phyloP scores from a whole-genome alignment of 73 alveolate genomes.

The Urostyla sp. region DNA sequence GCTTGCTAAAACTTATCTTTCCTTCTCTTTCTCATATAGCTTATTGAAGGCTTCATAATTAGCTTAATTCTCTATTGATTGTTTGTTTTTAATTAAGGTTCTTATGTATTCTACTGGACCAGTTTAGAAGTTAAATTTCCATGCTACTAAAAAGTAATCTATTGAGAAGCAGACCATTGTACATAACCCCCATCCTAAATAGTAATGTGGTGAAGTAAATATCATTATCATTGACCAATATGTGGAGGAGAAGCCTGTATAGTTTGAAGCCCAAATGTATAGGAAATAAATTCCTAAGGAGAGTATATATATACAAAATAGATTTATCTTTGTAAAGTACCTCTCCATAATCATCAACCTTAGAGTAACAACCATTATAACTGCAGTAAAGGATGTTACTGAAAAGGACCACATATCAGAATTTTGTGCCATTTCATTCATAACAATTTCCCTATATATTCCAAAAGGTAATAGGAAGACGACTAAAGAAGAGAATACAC shows the following conservation, averaged over 20 bases:
- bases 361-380: slow-evolving; percentile 73
- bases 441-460: slow-evolving; percentile 7
- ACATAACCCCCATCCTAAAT: slow-evolving; percentile 31
- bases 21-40: not conserved
- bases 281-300: slow-evolving; percentile 71
- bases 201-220: slow-evolving; percentile 39
- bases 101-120: slow-evolving; percentile 27
- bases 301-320: slow-evolving; percentile 52
- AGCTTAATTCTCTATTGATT: slow-evolving; percentile 1
- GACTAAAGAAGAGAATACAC: slow-evolving; percentile 62
- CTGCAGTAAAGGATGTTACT: slow-evolving; percentile 70
- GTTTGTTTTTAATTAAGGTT: not conserved
- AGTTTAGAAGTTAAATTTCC: not conserved
- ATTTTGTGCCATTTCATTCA: slow-evolving; percentile 52
- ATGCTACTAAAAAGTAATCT: slow-evolving; percentile 9
- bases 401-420: slow-evolving; percentile 74
- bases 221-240: slow-evolving; percentile 1
- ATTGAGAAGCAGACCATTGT: not conserved
- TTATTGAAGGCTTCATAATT: not conserved
- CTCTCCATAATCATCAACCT: slow-evolving; percentile 62
- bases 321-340: slow-evolving; percentile 65
- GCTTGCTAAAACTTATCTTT: not conserved
- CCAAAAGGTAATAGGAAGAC: slow-evolving; percentile 64
- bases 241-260: slow-evolving; percentile 33
- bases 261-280: slow-evolving; percentile 64